Percentiles rank a stretch among this genome's conserved stretches.
Conservation (phyloP, 2,329 filamentous ascomycete species). For the Botrytis squamosa region DNA sequence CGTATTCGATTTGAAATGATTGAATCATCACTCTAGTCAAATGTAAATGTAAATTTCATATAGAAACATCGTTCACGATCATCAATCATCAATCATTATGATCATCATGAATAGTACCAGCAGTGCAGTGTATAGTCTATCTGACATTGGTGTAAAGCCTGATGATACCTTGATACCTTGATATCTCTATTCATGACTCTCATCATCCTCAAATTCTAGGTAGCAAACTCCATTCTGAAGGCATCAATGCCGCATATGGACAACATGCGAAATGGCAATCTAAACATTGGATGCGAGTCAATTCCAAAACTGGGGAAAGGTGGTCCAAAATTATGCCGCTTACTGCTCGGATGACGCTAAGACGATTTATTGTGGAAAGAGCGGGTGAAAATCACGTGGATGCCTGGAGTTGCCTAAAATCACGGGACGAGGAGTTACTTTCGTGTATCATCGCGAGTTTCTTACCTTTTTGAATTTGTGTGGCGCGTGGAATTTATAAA, state of each 20-base stretch:
- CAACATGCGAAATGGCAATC: not conserved
- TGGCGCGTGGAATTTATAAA: not conserved
- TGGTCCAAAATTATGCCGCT: not conserved
- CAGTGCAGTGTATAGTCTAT: not conserved
- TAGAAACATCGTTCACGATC: not conserved
- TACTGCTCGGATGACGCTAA: not conserved
- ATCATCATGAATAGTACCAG: no score
- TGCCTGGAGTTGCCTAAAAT: constrained; percentile 13
- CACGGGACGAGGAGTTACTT: constrained; percentile 3
- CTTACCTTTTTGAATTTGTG: not conserved
- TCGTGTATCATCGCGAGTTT: not conserved
- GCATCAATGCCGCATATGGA: not conserved
- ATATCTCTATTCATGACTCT: not conserved
- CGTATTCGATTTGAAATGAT: not conserved
- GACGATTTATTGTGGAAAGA: not conserved
- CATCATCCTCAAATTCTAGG: not conserved
- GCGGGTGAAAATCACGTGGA: not conserved
- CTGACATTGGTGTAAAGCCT: not conserved
- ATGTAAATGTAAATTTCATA: no score
- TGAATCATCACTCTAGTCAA: no score
- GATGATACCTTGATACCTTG: not conserved
- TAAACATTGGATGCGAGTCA: no score
- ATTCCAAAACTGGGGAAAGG: not conserved
- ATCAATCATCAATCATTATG: not conserved
- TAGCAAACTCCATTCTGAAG: not conserved